Base-by-base conservation (phyloP, 1,284 basidiomycete genomes). In the Dichomitus squalens region DNA sequence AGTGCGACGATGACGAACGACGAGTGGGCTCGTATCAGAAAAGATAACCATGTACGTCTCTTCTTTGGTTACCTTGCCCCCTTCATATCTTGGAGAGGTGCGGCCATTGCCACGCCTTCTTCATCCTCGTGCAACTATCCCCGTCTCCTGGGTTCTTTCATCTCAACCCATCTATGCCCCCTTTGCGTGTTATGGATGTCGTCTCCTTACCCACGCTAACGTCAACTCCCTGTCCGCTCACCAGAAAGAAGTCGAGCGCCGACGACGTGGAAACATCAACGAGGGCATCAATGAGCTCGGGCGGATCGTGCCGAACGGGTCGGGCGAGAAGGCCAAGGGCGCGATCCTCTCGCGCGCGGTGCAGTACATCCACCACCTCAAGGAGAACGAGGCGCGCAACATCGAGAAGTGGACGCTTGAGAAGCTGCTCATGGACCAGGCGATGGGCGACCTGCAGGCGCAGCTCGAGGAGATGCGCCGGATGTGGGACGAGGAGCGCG, bases 221-320 rank as follows among this genome's bases (percentile, higher is more conserved):
- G 9, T 8, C 5, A 16, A n/a, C 11, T 11, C n/a, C 49, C 52
- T 65, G 25, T 55, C 40, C 51, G 21, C 20, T 16, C 25, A 48
- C 53, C 70, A 96, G 93, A 97, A 97, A 90, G 96, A 98, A 75
- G 96, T 98, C 11, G 96, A 98, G 74, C 90, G 95, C 57, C 85
- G 95, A 43, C 88, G 96, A 50, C 82, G 96, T 55, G 92, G 94
- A 18, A 95, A 95, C 67, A 98, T 98, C 77, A 96, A 96, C 72
- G 92, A 96, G 60, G 95, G 95, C 0, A 97, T 98, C 76, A 94
- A 91, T 70, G 91, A 95, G 70, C 86, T 98, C 23, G 90, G 92
- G 1, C 83, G 88, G 7, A 93, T 96, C 66, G 90, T 97, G 2
- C 95, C 95, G 7, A 90, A 87, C 62, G 90, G 88, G 43, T 88